These are phyloP conservation scores for Cercophora sp. DNA, from an alignment of 495 filamentous ascomycete genomes.

Conservation along the genomic window DNA sequence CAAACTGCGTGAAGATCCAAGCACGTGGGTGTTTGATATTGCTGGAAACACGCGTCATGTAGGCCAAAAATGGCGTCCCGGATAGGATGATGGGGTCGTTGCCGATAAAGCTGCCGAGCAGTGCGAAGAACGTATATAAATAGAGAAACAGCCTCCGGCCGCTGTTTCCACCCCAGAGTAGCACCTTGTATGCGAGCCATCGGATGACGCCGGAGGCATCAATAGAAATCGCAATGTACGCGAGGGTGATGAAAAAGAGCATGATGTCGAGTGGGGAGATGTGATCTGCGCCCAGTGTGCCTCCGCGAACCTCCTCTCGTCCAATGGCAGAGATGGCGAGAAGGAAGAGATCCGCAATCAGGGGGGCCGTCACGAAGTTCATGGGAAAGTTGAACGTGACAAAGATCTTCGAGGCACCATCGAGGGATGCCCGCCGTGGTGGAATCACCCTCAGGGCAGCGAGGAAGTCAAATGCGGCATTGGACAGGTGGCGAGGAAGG, in stretches of 20 bases:
- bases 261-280: constrained; percentile 64
- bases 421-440: constrained; percentile 21
- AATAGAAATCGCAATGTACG: constrained; percentile 71
- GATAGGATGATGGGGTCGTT: constrained; percentile 69
- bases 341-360: constrained; percentile 62
- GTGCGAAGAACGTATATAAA: constrained; percentile 64
- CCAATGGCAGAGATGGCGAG: constrained; percentile 61
- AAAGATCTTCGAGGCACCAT: constrained; percentile 19
- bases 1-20: constrained; percentile 67
- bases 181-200: constrained; percentile 62
- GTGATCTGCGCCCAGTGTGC: constrained; percentile 55
- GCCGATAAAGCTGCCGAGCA: constrained; percentile 60
- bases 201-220: constrained; percentile 65
- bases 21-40: constrained; percentile 63
- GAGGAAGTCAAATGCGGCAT: constrained; percentile 40
- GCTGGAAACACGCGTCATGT: constrained; percentile 66
- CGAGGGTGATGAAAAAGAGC: constrained; percentile 64
- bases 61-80: constrained; percentile 65
- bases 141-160: constrained; percentile 64
- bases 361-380: constrained; percentile 62
- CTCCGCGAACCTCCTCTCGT: constrained; percentile 55
- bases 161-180: constrained; percentile 57
- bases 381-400: constrained; percentile 53
- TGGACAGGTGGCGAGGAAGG: constrained; percentile 45
- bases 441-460: constrained; percentile 47